Percentiles rank a stretch among this genome's conserved stretches.
These are phyloP conservation scores for Alternaria metachromatica DNA, from an alignment of 2,329 filamentous ascomycete species.

Conservation along the genomic window DNA sequence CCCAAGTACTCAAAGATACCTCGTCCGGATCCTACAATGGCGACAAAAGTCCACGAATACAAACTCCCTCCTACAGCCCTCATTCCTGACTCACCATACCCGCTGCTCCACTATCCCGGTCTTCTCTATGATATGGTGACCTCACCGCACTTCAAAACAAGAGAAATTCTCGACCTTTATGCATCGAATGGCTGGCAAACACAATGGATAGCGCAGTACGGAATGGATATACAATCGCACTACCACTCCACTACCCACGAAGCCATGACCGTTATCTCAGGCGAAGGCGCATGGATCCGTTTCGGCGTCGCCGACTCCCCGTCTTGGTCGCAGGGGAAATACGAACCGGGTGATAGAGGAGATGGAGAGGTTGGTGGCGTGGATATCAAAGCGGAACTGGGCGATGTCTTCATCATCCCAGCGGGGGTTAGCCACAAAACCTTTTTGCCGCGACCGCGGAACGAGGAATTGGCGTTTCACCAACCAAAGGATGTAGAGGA, in stretches of 20 bases:
- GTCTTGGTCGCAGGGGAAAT: slow-evolving; percentile 4
- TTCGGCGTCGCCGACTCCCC: slow-evolving; percentile 61
- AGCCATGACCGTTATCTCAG: slow-evolving; percentile 64
- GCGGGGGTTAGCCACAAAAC: slow-evolving; percentile 65
- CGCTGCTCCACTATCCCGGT: slow-evolving; percentile 61
- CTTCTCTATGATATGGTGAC: slow-evolving; percentile 44
- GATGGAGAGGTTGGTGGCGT: slow-evolving; percentile 58
- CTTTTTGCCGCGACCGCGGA: slow-evolving; percentile 50
- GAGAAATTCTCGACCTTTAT: slow-evolving; percentile 55
- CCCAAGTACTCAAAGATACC: background rate
- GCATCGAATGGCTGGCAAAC: slow-evolving; percentile 59
- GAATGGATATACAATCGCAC: slow-evolving; percentile 61
- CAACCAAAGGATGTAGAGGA: slow-evolving; percentile 50
- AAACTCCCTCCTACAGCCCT: slow-evolving; percentile 30
- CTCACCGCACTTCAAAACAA: slow-evolving; percentile 31
- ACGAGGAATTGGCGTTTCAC: slow-evolving; percentile 49
- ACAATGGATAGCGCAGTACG: slow-evolving; percentile 66
- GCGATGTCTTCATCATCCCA: slow-evolving; percentile 67
- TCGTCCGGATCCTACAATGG: background rate
- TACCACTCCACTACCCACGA: slow-evolving; percentile 64
- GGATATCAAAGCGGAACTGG: slow-evolving; percentile 56
- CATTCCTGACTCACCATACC: slow-evolving; percentile 54
- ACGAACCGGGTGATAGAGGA: slow-evolving; percentile 50
- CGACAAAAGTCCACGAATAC: slow-evolving; percentile 30
- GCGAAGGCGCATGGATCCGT: slow-evolving; percentile 58